Evolutionary conservation across 768 basidiomycete species (phyloP), one percentile per base, ranked within the genome.

Genomic region (Hypholoma fasciculare): DNA sequence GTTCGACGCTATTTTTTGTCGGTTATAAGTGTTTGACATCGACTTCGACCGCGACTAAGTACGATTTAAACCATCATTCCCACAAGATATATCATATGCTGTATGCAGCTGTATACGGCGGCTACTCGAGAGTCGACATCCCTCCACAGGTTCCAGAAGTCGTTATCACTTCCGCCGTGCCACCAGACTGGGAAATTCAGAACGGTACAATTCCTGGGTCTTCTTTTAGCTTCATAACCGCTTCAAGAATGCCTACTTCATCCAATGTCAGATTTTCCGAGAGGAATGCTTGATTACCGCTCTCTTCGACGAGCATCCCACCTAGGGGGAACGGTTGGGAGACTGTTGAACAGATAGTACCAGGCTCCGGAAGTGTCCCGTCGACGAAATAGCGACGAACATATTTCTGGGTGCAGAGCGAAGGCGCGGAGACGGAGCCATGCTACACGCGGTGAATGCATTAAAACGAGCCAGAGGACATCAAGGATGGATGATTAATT

Each of bases 321-420:
- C 50, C 20, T 0, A 36, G 7, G 13, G 67, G 61, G 59, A 76
- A 76, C 4, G 70, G 68, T 3, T 64, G 50, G 16, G 57, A 59
- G 17, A 72, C 61, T 3, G 74, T 66, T 2, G 74, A 55, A 56
- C 81, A 82, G 6, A 79, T 64, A 3, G 77, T 79, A 6, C 70
- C 77, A 7, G 68, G 66, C 11, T 63, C 55, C 2, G 81, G 81
- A 1, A 82, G 63, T 1, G 67, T 72, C 2, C 81, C 80, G 8
- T 73, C 54, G 1, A 65, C 52, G 52, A 82, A 78, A 61, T 81
- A 82, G 1, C 67, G 65, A 9, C 72, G 69, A 30, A 82, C 65
- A 57, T 74, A 58, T 37, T 59, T 48, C 20, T 64, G 60, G 5
- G 76, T 73, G 62, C 78, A 79, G 4, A 63, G 49, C 6, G 76